Percentiles rank a stretch among this genome's conserved stretches.
Evolutionary conservation across 331 rosid genomes (phyloP).

Genomic region (Phaseolus coccineus): DNA sequence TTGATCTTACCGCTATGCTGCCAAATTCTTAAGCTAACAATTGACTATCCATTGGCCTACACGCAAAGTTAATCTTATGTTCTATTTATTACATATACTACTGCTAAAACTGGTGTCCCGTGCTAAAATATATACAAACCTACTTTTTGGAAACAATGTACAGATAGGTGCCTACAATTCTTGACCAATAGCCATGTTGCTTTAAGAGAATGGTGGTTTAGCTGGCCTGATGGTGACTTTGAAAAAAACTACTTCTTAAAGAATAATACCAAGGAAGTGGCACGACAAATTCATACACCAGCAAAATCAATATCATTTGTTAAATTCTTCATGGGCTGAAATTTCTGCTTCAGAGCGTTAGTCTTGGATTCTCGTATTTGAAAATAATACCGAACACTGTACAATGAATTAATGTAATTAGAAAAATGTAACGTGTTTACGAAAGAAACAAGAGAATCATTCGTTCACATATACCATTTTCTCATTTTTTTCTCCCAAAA

Average conservation of each 20-base stretch:
- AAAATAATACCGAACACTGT: background rate
- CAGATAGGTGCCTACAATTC: background rate
- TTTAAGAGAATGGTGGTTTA: background rate
- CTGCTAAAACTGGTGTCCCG: background rate
- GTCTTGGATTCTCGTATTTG: slow-evolving; percentile 16
- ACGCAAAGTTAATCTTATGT: background rate
- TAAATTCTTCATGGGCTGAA: background rate
- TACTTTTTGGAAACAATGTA: background rate
- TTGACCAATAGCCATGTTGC: background rate
- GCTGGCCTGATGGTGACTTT: background rate
- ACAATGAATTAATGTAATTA: background rate
- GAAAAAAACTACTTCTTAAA: background rate
- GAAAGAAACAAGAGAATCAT: background rate
- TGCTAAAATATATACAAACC: background rate
- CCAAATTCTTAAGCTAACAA: background rate
- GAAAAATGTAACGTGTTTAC: background rate
- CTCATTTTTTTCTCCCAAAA: slow-evolving; percentile 9
- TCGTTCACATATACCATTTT: background rate
- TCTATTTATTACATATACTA: background rate
- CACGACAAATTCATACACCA: background rate
- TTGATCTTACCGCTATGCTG: background rate
- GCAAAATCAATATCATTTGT: background rate
- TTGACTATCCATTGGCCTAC: background rate
- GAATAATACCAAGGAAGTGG: background rate
- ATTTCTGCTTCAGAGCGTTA: background rate